Evolutionary conservation across 495 filamentous ascomycete genomes (phyloP).

Genomic region (Pyrenopolyporus hunteri): DNA sequence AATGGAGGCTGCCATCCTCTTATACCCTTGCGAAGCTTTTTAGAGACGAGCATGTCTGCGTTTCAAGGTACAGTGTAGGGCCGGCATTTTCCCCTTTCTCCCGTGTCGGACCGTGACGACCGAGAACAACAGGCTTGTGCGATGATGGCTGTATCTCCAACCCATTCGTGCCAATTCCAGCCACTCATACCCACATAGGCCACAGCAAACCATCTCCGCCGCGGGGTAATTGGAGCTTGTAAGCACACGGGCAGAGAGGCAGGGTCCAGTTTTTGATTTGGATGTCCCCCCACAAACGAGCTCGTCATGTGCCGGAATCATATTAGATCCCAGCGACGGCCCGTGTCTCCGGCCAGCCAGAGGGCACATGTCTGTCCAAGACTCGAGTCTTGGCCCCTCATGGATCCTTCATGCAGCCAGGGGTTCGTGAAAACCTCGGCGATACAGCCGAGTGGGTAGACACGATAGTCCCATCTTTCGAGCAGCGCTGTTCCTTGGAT

Average conservation of each 20-base stretch:
- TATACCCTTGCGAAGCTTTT: conserved; percentile 34
- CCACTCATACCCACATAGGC: conserved; percentile 35
- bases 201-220: conserved; percentile 43
- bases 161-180: conserved; percentile 25
- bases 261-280: conserved; percentile 31
- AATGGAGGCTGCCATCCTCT: conserved; percentile 32
- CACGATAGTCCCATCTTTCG: conserved; percentile 24
- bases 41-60: conserved; percentile 1
- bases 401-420: conserved; percentile 16
- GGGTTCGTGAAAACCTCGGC: conserved; percentile 34
- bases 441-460: conserved; percentile 32
- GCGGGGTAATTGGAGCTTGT: conserved; percentile 44
- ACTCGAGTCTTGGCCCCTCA: background rate
- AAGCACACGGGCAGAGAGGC: conserved; percentile 12
- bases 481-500: conserved; percentile 35
- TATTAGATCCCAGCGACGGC: conserved; percentile 42
- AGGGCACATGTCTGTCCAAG: conserved; percentile 14
- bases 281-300: conserved; percentile 34
- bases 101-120: conserved; percentile 57
- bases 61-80: conserved; percentile 19
- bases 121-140: conserved; percentile 49
- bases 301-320: conserved; percentile 40
- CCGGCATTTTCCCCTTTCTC: conserved; percentile 49
- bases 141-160: conserved; percentile 38
- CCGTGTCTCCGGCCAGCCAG: conserved; percentile 40